These are phyloP conservation scores for Crithidia sp. DNA, from an alignment of 208 protist genomes.

Conservation along the genomic window DNA sequence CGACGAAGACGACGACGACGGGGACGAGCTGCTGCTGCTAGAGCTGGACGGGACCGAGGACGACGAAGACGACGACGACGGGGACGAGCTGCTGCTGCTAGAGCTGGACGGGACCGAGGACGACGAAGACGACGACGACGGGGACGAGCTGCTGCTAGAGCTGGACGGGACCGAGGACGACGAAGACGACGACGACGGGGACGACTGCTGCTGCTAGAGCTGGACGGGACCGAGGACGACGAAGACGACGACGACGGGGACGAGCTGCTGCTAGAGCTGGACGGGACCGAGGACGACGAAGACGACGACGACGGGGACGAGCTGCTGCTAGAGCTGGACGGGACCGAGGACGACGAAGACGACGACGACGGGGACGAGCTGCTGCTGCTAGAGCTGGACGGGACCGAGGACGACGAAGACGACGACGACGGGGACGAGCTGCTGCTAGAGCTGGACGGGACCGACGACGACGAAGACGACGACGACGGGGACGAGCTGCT, in stretches of 20 bases:
- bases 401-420: constrained; percentile 9
- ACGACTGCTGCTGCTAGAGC: neutral
- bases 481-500: too few species aligned
- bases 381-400: neutral
- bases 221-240: constrained; percentile 1
- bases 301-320: constrained; percentile 19
- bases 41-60: neutral
- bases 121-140: constrained; percentile 18
- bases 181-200: constrained; percentile 14
- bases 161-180: neutral
- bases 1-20: constrained; percentile 18
- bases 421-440: neutral
- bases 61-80: constrained; percentile 18
- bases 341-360: too few species aligned
- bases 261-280: neutral
- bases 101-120: neutral
- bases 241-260: constrained; percentile 13
- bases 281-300: neutral
- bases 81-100: neutral
- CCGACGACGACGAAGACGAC: constrained; percentile 8
- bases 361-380: neutral
- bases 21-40: neutral
- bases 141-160: neutral
- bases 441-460: neutral
- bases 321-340: too few species aligned